phyloP scores from a whole-genome alignment of 2,329 filamentous ascomycete species.

The Talaromyces marneffei region DNA sequence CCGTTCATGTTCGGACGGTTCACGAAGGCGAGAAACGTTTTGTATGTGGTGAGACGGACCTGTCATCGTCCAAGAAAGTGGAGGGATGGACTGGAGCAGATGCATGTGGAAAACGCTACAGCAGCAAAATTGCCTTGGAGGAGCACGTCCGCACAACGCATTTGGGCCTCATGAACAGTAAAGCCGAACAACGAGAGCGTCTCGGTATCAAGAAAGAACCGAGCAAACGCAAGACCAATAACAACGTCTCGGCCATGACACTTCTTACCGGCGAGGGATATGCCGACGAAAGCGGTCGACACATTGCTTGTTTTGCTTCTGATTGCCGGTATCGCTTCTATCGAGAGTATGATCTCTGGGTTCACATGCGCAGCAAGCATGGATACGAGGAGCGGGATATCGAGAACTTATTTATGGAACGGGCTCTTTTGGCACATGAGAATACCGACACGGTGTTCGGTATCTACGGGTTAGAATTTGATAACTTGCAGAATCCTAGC shows the following conservation, averaged over 20 bases:
- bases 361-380: conserved; percentile 49
- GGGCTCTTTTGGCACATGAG: conserved; percentile 29
- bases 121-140: conserved; percentile 70
- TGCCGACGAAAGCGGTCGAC: conserved; percentile 43
- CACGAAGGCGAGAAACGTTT: conserved; percentile 70
- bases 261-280: conserved; percentile 55
- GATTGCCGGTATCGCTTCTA: conserved; percentile 52
- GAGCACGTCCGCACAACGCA: conserved; percentile 82
- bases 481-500: background rate
- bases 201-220: conserved; percentile 21
- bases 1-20: conserved; percentile 67
- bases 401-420: conserved; percentile 36
- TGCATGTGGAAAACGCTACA: conserved; percentile 70
- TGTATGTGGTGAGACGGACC: conserved; percentile 66
- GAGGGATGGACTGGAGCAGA: conserved; percentile 55
- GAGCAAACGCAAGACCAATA: conserved; percentile 20
- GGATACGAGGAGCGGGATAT: conserved; percentile 34
- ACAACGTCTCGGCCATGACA: conserved; percentile 34
- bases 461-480: conserved; percentile 33
- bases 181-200: conserved; percentile 34
- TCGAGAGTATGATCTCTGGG: conserved; percentile 52
- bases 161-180: conserved; percentile 52
- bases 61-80: conserved; percentile 54
- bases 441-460: conserved; percentile 24
- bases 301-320: conserved; percentile 48